Base-by-base conservation (phyloP, 495 filamentous ascomycete species). In the Aspergillus funiculosus region DNA sequence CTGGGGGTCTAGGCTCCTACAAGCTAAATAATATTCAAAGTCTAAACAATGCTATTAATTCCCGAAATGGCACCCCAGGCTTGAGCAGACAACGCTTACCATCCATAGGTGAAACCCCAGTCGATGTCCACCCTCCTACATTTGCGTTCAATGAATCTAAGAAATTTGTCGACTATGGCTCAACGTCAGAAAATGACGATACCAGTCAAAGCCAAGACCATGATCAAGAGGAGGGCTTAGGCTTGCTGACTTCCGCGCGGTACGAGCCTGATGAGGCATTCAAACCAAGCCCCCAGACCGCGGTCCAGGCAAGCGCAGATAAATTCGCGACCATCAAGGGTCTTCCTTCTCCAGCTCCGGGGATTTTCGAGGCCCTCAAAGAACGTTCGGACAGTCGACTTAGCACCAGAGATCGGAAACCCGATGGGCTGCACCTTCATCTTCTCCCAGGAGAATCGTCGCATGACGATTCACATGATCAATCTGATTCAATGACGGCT, bases 21-120 rank as follows among this genome's bases (percentile, higher is more conserved):
- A 68, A 82, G 28, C 76, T 82, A 50, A 78, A 81, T 21, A 69
- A 69, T 31, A 61, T 67, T 15, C 70, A 71, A 43, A 75, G 73
- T 32, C 68, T 78, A 34, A 78, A 77, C 50, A 82, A 85, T 9
- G 85, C 86, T 0, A 78, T 82, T 43, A 85, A 83, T 22, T 86
- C 86, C 4, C 75, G 85, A 24, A 84, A 87, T 2, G 77, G 71
- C 2, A 89, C 85, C 0, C 83, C 87, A n/a, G 80, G 75, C 7
- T 90, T 82, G 48, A 69, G 68, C 31, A 71, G 82, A 44, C 75
- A 79, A 48, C 79, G 88, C 27, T 73, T 95, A 14, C 83, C 91
- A 9, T 92, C 91, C 0, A 90, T 90, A 50, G 86, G 86, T 6
- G 91, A 95, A 60, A 83, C 83, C 1, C 79, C 78, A 3, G 66